Conservation (phyloP, 129 eudicot species). For the Dittrichia graveolens region DNA sequence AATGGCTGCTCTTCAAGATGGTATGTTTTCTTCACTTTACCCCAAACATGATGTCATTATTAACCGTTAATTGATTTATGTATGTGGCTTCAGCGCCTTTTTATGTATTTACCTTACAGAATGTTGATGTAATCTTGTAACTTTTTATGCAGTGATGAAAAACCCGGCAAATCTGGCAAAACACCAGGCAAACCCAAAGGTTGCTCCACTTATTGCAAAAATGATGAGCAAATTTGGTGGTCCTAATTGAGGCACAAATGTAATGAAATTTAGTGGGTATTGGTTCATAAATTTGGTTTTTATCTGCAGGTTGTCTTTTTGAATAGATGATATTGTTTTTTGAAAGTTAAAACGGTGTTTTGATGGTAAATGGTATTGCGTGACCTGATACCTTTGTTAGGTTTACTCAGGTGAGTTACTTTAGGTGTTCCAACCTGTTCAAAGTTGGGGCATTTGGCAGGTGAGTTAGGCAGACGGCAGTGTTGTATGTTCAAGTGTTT, state of each 20-base stretch:
- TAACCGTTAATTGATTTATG: not conserved
- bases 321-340: no score
- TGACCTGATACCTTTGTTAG: no score
- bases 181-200: constrained; percentile 96
- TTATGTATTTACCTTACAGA: not conserved
- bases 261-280: not conserved
- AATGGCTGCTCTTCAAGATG: constrained; percentile 99
- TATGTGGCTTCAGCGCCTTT: not conserved
- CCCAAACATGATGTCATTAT: not conserved
- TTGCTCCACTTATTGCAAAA: constrained; percentile 90
- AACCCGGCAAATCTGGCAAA: constrained; percentile 94
- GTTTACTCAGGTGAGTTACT: no score
- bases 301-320: not conserved
- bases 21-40: constrained; percentile 37
- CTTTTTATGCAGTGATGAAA: constrained; percentile 75
- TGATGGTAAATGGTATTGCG: no score
- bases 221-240: constrained; percentile 97
- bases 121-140: not conserved
- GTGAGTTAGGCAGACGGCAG: no score
- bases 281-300: not conserved
- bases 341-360: no score
- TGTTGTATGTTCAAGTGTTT: no score
- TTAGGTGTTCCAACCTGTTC: no score
- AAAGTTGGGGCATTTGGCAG: no score
- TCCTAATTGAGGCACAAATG: constrained; percentile 41